A percentile compares a stretch with the other conserved stretches of the same genome.
Evolutionary conservation across 257 asterid genomes (phyloP).

Genomic region (Lantana camara): DNA sequence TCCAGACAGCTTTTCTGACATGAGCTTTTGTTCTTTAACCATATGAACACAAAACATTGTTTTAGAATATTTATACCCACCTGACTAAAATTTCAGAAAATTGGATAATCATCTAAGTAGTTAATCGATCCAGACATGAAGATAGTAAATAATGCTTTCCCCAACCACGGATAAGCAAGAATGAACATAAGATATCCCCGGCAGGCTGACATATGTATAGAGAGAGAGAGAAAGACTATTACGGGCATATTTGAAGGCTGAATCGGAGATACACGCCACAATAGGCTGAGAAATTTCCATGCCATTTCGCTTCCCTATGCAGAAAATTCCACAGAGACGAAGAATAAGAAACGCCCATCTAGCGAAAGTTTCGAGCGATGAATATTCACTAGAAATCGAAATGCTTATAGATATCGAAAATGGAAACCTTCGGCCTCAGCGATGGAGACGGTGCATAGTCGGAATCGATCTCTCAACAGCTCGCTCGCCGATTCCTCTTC

Average conservation of each 20-base stretch:
- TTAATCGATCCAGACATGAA: neutral
- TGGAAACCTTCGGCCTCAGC: conserved; percentile 92
- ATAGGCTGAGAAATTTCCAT: conserved; percentile 85
- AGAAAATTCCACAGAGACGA: neutral
- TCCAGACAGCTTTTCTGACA: neutral
- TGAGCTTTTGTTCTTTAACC: neutral
- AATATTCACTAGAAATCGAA: neutral
- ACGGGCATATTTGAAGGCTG: conserved; percentile 91
- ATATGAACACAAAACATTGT: neutral
- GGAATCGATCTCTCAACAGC: conserved; percentile 75
- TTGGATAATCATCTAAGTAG: neutral
- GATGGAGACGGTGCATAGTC: conserved; percentile 72
- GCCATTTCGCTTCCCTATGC: conserved; percentile 67
- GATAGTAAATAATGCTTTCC: no score
- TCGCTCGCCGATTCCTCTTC: conserved; percentile 73
- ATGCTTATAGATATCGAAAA: conserved; percentile 4
- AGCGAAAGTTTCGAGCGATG: neutral
- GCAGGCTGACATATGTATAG: neutral
- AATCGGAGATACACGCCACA: conserved; percentile 75
- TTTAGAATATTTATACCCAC: neutral
- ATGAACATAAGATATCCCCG: no score
- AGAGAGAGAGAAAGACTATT: conserved; percentile 18
- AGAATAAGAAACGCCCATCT: neutral
- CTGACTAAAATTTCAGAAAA: neutral
- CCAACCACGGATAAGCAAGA: no score